Evolutionary conservation across 2,329 filamentous ascomycete genomes (phyloP).

Genomic region (Stachybotrys chlorohalonatus): DNA sequence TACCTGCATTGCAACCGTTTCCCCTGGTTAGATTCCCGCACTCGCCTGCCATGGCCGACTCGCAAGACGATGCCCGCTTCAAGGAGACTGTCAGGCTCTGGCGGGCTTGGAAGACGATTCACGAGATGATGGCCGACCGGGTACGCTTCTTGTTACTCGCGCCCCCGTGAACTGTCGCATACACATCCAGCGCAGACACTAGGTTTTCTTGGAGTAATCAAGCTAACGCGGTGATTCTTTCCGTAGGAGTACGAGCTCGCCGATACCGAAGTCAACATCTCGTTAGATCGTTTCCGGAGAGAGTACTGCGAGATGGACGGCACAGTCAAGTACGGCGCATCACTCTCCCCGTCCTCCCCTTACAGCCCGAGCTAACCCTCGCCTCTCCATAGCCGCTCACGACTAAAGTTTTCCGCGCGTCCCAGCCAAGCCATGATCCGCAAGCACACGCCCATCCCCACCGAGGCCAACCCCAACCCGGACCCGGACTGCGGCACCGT

Average conservation of each 20-base stretch:
- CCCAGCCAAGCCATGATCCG: conserved; percentile 77
- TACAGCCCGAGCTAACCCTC: neutral
- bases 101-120: conserved; percentile 87
- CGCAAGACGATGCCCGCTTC: conserved; percentile 38
- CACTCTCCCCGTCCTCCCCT: conserved; percentile 1
- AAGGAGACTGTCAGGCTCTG: conserved; percentile 63
- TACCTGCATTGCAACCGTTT: neutral
- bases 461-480: conserved; percentile 59
- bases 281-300: conserved; percentile 69
- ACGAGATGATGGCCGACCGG: conserved; percentile 89
- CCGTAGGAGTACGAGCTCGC: conserved; percentile 82
- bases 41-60: conserved; percentile 24
- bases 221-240: neutral
- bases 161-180: neutral
- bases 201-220: neutral
- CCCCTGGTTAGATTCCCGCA: neutral
- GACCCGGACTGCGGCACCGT: conserved; percentile 73
- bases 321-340: conserved; percentile 57
- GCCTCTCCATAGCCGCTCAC: conserved; percentile 53
- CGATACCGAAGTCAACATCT: conserved; percentile 80
- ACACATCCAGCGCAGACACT: conserved; percentile 2
- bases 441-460: conserved; percentile 70
- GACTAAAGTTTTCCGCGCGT: conserved; percentile 80
- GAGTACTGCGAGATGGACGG: conserved; percentile 67
- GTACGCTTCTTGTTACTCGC: conserved; percentile 40